Evolutionary conservation across 2,329 filamentous ascomycete species (phyloP).

Genomic region (Trichoderma arundinaceum): DNA sequence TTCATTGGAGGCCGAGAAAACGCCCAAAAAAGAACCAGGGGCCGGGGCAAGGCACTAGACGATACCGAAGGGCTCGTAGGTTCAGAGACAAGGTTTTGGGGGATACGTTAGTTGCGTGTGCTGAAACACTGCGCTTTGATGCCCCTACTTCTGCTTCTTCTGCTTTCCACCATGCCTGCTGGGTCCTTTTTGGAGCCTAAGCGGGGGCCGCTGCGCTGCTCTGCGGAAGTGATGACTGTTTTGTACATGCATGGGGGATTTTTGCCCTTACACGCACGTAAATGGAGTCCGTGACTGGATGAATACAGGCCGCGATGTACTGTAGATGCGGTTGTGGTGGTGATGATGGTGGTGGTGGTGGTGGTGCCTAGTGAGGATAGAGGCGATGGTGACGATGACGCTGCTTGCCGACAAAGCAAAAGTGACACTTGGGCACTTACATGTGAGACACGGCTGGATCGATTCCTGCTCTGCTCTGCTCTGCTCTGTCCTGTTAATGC

Average conservation of each 20-base stretch:
- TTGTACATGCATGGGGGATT: not conserved
- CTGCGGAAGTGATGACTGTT: not conserved
- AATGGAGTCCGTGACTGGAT: too few relatives aligned
- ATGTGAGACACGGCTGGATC: not conserved
- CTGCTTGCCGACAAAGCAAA: too few relatives aligned
- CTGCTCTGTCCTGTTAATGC: too few relatives aligned
- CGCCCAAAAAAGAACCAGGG: not conserved
- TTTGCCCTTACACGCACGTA: too few relatives aligned
- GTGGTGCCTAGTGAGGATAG: too few relatives aligned
- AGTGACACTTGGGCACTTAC: not conserved
- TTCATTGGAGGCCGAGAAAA: constrained; percentile 20
- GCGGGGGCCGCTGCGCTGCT: constrained; percentile 3
- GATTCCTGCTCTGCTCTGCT: too few relatives aligned
- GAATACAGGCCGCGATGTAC: too few relatives aligned
- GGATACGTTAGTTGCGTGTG: too few relatives aligned
- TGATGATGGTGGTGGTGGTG: too few relatives aligned
- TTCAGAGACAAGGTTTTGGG: too few relatives aligned
- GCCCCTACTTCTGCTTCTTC: not conserved
- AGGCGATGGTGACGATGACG: not conserved
- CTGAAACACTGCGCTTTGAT: constrained; percentile 7
- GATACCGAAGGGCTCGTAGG: not conserved
- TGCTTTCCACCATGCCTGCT: not conserved
- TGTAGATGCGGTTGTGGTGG: too few relatives aligned
- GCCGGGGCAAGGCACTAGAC: not conserved
- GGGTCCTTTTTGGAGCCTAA: constrained; percentile 21